Conservation (phyloP, 23 red algal genomes). For the Cyanidiococcus yangmingshanensis region DNA sequence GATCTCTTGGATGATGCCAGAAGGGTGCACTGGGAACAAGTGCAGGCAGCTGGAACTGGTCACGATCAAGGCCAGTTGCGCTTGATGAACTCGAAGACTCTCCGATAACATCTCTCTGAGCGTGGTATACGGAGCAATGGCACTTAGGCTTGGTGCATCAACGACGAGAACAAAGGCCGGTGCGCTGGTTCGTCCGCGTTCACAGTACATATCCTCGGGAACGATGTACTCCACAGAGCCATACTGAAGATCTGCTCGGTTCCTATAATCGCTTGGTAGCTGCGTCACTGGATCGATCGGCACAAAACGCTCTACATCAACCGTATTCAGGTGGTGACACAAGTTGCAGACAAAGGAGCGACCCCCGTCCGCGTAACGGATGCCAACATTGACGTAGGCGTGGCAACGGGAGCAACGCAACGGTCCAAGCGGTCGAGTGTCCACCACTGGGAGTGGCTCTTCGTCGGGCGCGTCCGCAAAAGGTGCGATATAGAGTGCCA, state of each 20-base stretch:
- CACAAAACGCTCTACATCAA: conserved; percentile 61
- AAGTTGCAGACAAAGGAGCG: conserved; percentile 84
- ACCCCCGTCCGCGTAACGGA: conserved; percentile 69
- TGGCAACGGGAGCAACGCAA: conserved; percentile 78
- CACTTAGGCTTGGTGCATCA: conserved; percentile 47
- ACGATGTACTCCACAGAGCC: conserved; percentile 93
- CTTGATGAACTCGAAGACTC: conserved; percentile 24
- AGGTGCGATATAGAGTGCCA: neutral
- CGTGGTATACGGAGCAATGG: conserved; percentile 29
- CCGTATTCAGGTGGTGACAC: conserved; percentile 49
- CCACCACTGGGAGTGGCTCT: neutral
- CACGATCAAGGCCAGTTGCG: conserved; percentile 12
- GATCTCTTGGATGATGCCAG: neutral
- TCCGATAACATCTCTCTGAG: conserved; percentile 12
- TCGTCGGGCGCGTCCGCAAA: conserved; percentile 15
- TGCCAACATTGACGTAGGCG: conserved; percentile 86
- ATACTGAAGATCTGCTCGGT: conserved; percentile 56
- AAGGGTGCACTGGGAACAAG: conserved; percentile 8
- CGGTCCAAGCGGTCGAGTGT: conserved; percentile 41
- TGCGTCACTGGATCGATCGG: conserved; percentile 56
- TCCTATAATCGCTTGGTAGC: conserved; percentile 47
- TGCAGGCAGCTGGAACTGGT: conserved; percentile 26
- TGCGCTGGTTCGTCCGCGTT: conserved; percentile 28
- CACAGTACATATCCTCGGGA: conserved; percentile 52
- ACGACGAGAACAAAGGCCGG: conserved; percentile 63